Base-by-base conservation (phyloP, 345 rosid genomes). In the Citrus hindsii region DNA sequence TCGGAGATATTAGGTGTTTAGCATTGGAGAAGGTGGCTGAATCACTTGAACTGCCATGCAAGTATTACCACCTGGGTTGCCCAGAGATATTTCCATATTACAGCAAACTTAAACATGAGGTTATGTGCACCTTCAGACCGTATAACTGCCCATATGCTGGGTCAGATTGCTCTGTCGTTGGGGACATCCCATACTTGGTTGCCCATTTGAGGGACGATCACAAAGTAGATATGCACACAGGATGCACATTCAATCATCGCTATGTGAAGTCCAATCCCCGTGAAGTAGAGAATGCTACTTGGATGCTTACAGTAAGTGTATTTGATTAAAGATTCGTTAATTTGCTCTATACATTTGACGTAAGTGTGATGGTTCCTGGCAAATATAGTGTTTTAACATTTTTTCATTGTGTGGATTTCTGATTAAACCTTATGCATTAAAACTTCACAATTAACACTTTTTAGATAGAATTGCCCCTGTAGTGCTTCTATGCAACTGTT, bases 11-110 rank as follows among this genome's bases (percentile, higher is more conserved):
- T 73, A 87, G 97, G 77, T 92, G 97, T 79, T 86, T 92, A 82
- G 96, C 96, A 62, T 82, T 92, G 62, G 96, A 92, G 84, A 92
- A 90, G 81, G 93, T 92, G 33, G 95, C 95, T 0, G 95, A 92
- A 83, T 92, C 95, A 24, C 94, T 92, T 71, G 96, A 90, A 87
- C 78, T 92, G 70, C 92, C 94, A 60, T 92, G 96, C 94, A 92
- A 92, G 88, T 88, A 67, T 76, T 89, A 84, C 87, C 79, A 75
- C 70, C 84, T 90, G 68, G 96, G 96, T 25, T 92, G 95, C 77
- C 93, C 95, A 30, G 92, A 92, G 88, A 92, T 92, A 38, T 92
- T 92, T 61, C 96, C 96, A 18, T 92, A 92, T 60, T 92, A 92
- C 82, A 87, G 92, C 83, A 92, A 92, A 76, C 92, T 92, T 40